Base-by-base conservation (phyloP, 345 rosid species). In the Eucalyptus lansdowneana region DNA sequence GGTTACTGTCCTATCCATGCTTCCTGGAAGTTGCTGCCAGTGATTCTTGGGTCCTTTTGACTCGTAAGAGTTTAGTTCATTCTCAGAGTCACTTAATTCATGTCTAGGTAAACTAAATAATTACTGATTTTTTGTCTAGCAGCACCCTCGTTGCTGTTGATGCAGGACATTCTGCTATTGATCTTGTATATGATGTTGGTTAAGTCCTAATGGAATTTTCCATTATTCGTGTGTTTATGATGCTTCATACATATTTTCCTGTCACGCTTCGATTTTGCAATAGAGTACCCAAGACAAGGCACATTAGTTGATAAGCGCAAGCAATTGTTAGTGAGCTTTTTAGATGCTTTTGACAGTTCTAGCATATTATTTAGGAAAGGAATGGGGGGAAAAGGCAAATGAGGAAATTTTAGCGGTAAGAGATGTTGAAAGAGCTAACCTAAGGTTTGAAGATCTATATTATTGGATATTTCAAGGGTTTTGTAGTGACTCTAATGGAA, bases 401-500 rank as follows among this genome's bases (percentile, higher is more conserved):
- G 69, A 89, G 94, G 86, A 89, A 91, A 86, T 94, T 96, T 97
- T 69, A 92, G 94, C 7, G 97, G 95, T 89, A 92, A 91, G 92
- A 96, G 93, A 95, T 89, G 87, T 95, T 3, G 99, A 96, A 91
- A 92, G 91, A 45, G 92, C 93, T 56, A 92, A 90, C 90, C 91
- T 97, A 86, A 86, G 95, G 1, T 97, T 97, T 86, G 97, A 97
- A 93, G 98, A 97, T 87, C 92, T 97, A 96, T 91, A 96, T 96
- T 56, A 96, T 96, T 14, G 95, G 69, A n/a, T 65, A 65, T 65
- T 1, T n/a, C 37, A n/a, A 65, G 8, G 9, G 6, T 65, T 65
- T 65, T 8, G 11, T 65, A 65, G 34, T 8, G 76, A 31, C 69
- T 60, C 15, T 27, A 60, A 12, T 60, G 69, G 69, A 60, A 60